Conservation (phyloP, 805 yeast species). For the Saturnispora besseyi region DNA sequence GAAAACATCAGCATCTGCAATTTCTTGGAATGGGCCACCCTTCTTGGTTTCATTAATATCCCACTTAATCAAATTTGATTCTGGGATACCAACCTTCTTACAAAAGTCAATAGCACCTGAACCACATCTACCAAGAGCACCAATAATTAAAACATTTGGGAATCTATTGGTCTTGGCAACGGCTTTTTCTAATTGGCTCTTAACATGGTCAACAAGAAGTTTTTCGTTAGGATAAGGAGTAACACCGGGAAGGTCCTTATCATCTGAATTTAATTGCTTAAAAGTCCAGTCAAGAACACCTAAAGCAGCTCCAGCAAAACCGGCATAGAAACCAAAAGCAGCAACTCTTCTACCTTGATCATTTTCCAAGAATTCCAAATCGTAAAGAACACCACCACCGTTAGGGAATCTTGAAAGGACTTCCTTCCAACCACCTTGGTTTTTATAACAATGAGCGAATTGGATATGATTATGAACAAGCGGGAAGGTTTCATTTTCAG, state of each 20-base stretch:
- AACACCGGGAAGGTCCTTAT: slow-evolving; percentile 68
- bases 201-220: slow-evolving; percentile 64
- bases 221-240: slow-evolving; percentile 76
- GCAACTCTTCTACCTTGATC: slow-evolving; percentile 98
- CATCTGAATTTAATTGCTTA: slow-evolving; percentile 65
- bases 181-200: slow-evolving; percentile 48
- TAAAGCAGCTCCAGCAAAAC: slow-evolving; percentile 99
- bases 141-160: slow-evolving; percentile 84
- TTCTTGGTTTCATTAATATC: slow-evolving; percentile 93
- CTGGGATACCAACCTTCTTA: slow-evolving; percentile 80
- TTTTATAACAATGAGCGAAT: slow-evolving; percentile 97
- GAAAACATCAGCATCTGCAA: slow-evolving; percentile 79
- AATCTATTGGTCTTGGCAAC: slow-evolving; percentile 47
- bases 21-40: slow-evolving; percentile 97
- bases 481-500: slow-evolving; percentile 83
- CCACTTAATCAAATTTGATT: slow-evolving; percentile 79
- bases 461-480: slow-evolving; percentile 93
- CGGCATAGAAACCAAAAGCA: slow-evolving; percentile 99
- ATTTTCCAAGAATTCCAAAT: slow-evolving; percentile 88
- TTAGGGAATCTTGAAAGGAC: slow-evolving; percentile 82
- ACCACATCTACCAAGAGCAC: slow-evolving; percentile 98
- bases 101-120: slow-evolving; percentile 89
- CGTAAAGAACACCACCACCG: slow-evolving; percentile 88
- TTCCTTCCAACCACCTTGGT: slow-evolving; percentile 96
- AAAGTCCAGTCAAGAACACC: slow-evolving; percentile 93